Evolutionary conservation across 495 filamentous ascomycete species (phyloP), one percentile per base, ranked within the genome.

Genomic region (Aspergillus sclerotioniger): DNA sequence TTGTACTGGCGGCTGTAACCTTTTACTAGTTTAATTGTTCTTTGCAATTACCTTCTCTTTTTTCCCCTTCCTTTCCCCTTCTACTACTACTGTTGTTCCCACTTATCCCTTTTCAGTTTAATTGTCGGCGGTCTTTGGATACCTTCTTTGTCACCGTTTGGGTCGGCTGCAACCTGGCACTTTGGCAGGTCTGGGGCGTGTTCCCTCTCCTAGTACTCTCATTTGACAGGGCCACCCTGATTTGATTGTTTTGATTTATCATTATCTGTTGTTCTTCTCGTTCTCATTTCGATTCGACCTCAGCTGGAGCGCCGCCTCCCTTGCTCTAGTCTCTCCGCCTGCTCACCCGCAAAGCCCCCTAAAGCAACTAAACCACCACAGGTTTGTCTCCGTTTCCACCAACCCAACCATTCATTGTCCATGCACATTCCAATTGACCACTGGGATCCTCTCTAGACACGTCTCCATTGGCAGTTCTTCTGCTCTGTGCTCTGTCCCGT

Each of bases 371-470:
- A 64, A 61, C 51, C 58, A 57, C 54, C 61, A 58, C 62, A 63
- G 68, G 70, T 72, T 62, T 46, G 61, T 63, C 58, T 37, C 61
- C 59, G 60, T 62, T 41, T 59, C 62, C 59, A 61, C 66, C 64
- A 58, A 57, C 63, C 47, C 35, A 51, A 58, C 55, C 54, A 25
- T 31, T 51, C 32, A 53, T 59, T 39, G 25, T 52, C 59, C 51
- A 69, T 68, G 62, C 54, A 73, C 71, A 73, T 72, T 72, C 66
- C 71, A 71, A 69, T 69, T 69, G 60, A 69, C 62, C 58, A 60
- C 59, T 57, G 49, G 52, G 51, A 56, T 54, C 54, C 28, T 48
- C 35, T 63, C 58, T 67, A 69, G 67, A 69, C 65, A 67, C 66
- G 62, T 68, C 63, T 62, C 54, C 54, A 56, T 53, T 61, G 58